Base-by-base conservation (phyloP, 345 rosid species). In the Gossypium australe region DNA sequence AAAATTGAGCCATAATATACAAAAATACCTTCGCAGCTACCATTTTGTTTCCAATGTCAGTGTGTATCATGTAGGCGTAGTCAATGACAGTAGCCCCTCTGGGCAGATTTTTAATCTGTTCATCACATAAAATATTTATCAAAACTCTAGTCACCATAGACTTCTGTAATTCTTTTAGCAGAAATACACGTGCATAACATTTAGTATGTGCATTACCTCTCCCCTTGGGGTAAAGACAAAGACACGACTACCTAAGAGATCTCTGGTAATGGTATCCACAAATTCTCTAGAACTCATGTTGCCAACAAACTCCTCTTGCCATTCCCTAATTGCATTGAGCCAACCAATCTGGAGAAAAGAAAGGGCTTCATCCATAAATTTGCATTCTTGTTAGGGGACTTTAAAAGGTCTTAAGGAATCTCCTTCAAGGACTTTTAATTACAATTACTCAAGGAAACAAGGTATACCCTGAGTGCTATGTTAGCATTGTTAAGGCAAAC, bases 241-340 rank as follows among this genome's bases (percentile, higher is more conserved):
- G 81, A 95, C 89, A 38, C 99, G 89, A 72, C 99, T 95, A 73
- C 99, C 97, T 73, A 95, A 69, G 61, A 95, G 91, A 85, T 95
- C 99, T 82, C 90, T 82, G 13, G 99, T 95, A 56, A 95, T 65
- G 52, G 93, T 91, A 78, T 95, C 99, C 43, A 95, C 99, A 87
- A 95, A 95, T 84, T 95, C 99, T 76, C 99, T 91, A 57, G 99
- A 95, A 87, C 88, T 92, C 99, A 95, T 95, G 84, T 93, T 95
- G 81, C 99, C 99, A 62, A 95, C 99, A 71, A 95, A 95, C 85
- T 95, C 98, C 75, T 95, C 97, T 89, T 95, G 99, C 99, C 99
- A 95, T 83, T 95, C 98, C 77, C 99, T 92, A 72, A 92, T 95
- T 69, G 98, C 99, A 79, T 93, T 95, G 55, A 95, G 93, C 99